Evolutionary conservation across 2,329 filamentous ascomycete species (phyloP).

Genomic region (Xylogone sp.): DNA sequence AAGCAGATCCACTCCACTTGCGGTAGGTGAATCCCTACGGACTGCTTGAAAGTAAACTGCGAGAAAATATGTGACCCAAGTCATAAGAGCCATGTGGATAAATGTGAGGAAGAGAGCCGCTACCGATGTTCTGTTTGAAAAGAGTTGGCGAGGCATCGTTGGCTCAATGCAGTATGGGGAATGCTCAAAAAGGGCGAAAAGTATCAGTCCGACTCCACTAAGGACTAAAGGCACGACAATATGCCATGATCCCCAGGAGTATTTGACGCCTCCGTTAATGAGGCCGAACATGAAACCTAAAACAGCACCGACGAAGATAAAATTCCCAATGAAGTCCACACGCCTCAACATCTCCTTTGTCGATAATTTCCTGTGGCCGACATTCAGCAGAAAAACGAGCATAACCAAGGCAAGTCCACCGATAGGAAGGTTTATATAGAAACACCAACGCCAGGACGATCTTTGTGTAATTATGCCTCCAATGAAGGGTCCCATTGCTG

Average conservation of each 20-base stretch:
- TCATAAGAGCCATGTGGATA: constrained; percentile 1
- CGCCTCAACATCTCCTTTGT: constrained; percentile 31
- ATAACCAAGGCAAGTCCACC: constrained; percentile 31
- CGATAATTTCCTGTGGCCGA: not conserved
- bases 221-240: not conserved
- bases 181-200: constrained; percentile 6
- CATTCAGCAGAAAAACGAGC: constrained; percentile 34
- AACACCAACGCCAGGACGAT: constrained; percentile 21
- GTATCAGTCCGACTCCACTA: not conserved
- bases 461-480: constrained; percentile 38
- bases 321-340: constrained; percentile 30
- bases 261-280: constrained; percentile 23
- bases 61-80: constrained; percentile 7
- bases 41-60: constrained; percentile 10
- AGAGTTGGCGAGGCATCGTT: constrained; percentile 4
- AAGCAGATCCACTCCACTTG: constrained; percentile 15
- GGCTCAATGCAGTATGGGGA: constrained; percentile 4
- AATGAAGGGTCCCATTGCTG: constrained; percentile 32
- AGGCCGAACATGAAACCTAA: constrained; percentile 33
- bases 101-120: constrained; percentile 2
- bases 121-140: constrained; percentile 4
- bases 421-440: constrained; percentile 31
- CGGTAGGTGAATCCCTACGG: not conserved
- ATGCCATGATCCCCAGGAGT: not conserved
- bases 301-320: constrained; percentile 36